Base-by-base conservation (phyloP, 306 rosid genomes). In the Malus orientalis region DNA sequence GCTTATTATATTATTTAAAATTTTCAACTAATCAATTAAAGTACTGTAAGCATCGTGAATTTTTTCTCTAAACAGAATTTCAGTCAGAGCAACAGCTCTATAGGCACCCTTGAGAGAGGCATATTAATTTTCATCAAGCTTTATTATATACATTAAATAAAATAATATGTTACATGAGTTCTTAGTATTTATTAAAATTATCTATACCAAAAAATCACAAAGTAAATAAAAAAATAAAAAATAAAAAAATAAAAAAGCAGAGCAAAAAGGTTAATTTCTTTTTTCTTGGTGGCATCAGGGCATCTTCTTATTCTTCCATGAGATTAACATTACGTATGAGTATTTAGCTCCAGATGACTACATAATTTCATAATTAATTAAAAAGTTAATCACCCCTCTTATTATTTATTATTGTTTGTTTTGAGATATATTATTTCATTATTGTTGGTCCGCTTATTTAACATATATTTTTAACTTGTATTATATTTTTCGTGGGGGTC, bases 251-350 rank as follows among this genome's bases (percentile, higher is more conserved):
- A 16, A 42, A 38, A 49, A 67, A 53, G 9, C 6, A 30, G 25
- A 72, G 16, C 42, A 14, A 7, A 69, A 69, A 30, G 14, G n/a
- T 19, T 6, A 33, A 22, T 27, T 71, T 30, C 69, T 15, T 16
- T 67, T 58, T 55, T 68, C 62, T 32, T 54, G 61, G 55, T 68
- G 53, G 66, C 66, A 62, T 30, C 55, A 33, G 47, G 54, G 77
- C 73, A 76, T 78, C 78, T 81, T 78, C 75, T 66, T 40, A 45
- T 73, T 49, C 58, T 79, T 69, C 69, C 57, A 11, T 3, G 25
- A 71, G 79, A 76, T 75, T 44, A 49, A 60, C 60, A 64, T 79
- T 68, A 80, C 82, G 83, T 71, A 80, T 78, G 57, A 59, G 32
- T 32, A 69, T 59, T 65, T 38, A 29, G 72, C 15, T 69, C 77